Conservation (phyloP, 73 alveolate species). For the Stentor roeselii region DNA sequence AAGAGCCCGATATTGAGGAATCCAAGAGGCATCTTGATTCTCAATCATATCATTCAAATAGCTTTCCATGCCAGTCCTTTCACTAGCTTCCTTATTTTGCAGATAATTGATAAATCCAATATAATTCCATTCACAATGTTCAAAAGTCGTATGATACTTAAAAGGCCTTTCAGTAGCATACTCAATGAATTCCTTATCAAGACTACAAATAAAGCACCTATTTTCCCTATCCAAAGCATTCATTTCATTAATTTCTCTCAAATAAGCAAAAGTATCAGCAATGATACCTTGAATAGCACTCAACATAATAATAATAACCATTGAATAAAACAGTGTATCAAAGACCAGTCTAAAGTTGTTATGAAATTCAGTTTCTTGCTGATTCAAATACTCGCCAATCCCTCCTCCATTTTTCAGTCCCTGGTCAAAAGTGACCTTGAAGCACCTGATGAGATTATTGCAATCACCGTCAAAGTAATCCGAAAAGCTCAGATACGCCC, state of each 20-base stretch:
- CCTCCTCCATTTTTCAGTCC: slow-evolving; percentile 81
- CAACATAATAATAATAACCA: slow-evolving; percentile 54
- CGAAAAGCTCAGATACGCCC: slow-evolving; percentile 47
- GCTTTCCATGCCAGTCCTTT: slow-evolving; percentile 92
- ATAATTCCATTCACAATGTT: slow-evolving; percentile 89
- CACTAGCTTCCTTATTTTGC: slow-evolving; percentile 84
- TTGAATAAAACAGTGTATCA: slow-evolving; percentile 38
- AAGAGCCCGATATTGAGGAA: slow-evolving; percentile 67
- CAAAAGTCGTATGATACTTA: slow-evolving; percentile 67
- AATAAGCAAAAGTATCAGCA: slow-evolving; percentile 91
- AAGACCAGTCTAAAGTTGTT: slow-evolving; percentile 43
- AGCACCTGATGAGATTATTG: slow-evolving; percentile 54
- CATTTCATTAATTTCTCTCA: slow-evolving; percentile 84
- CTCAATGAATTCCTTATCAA: slow-evolving; percentile 85
- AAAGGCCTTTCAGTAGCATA: slow-evolving; percentile 70
- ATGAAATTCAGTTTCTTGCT: slow-evolving; percentile 8
- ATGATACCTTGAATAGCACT: slow-evolving; percentile 74
- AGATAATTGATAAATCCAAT: slow-evolving; percentile 81
- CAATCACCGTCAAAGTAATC: slow-evolving; percentile 55
- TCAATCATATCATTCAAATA: slow-evolving; percentile 84
- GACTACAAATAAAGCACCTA: slow-evolving; percentile 91
- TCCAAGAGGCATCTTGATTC: slow-evolving; percentile 85
- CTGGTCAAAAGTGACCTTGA: slow-evolving; percentile 62
- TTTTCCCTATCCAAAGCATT: slow-evolving; percentile 76
- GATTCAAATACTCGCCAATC: slow-evolving; percentile 57